Conservation (phyloP, 129 eudicot genomes). For the Flaveria robusta region DNA sequence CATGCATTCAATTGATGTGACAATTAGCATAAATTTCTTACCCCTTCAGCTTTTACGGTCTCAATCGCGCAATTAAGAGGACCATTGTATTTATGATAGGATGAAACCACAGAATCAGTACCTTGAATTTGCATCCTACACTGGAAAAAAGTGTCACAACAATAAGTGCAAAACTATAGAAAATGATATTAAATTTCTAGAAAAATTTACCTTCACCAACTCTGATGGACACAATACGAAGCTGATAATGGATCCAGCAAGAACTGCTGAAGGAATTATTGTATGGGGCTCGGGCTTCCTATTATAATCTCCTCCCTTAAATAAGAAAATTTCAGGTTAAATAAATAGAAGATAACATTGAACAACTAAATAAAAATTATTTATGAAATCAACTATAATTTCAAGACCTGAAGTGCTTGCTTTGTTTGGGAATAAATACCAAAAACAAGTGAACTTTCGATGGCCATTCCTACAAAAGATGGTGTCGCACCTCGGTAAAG, state of each 20-base stretch:
- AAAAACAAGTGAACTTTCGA: conserved; percentile 88
- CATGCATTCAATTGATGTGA: background rate
- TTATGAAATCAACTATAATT: conserved; percentile 9
- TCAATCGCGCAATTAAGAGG: conserved; percentile 83
- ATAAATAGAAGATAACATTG: conserved; percentile 8
- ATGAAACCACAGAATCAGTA: conserved; percentile 61
- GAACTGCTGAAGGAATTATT: conserved; percentile 79
- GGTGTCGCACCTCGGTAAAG: conserved; percentile 95
- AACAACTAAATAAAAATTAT: conserved; percentile 11
- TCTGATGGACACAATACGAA: conserved; percentile 88
- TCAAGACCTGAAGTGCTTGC: conserved; percentile 72
- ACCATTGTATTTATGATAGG: conserved; percentile 52
- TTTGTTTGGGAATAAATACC: conserved; percentile 95
- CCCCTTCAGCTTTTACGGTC: conserved; percentile 87
- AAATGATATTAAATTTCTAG: conserved; percentile 6
- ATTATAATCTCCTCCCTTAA: conserved; percentile 54
- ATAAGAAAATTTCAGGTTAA: conserved; percentile 5
- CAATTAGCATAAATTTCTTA: conserved; percentile 35
- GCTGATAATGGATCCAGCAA: conserved; percentile 82
- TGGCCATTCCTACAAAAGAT: conserved; percentile 87
- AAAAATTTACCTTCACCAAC: conserved; percentile 67
- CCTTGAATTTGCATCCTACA: conserved; percentile 99
- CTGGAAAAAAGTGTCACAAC: conserved; percentile 67
- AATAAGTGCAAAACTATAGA: conserved; percentile 21
- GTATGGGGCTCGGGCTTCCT: conserved; percentile 58